phyloP scores from a whole-genome alignment of 169 alveolate genomes.

The Plasmodium gonderi region DNA sequence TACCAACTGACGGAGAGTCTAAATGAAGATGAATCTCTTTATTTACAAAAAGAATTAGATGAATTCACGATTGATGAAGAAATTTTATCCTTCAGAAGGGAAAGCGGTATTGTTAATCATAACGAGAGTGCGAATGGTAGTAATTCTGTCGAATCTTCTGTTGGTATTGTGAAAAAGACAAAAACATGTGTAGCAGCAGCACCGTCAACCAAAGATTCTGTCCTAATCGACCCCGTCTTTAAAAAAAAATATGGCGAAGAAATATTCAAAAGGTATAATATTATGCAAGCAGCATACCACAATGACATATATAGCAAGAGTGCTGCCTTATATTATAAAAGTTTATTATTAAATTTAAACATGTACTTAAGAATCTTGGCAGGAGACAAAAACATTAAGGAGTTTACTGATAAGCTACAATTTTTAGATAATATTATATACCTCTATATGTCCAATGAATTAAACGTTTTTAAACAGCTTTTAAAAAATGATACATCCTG shows the following conservation, averaged over 20 bases:
- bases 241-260: not conserved
- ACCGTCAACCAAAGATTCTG: not conserved
- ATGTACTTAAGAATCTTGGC: constrained; percentile 57
- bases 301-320: constrained; percentile 31
- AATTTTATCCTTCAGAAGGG: not conserved
- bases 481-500: constrained; percentile 25
- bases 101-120: not conserved
- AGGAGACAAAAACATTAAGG: constrained; percentile 1
- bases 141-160: not conserved
- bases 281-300: constrained; percentile 64
- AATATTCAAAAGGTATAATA: not conserved
- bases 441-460: constrained; percentile 1
- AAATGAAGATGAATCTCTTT: not conserved
- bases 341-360: constrained; percentile 13
- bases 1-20: constrained; percentile 10
- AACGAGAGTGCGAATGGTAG: not conserved
- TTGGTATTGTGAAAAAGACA: not conserved
- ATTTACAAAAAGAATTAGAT: not conserved
- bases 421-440: constrained; percentile 12
- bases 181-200: too few species aligned
- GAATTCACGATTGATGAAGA: not conserved
- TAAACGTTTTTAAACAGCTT: constrained; percentile 32
- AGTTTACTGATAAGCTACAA: constrained; percentile 19
- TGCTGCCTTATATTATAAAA: constrained; percentile 27
- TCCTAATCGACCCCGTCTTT: not conserved